Evolutionary conservation across 495 filamentous ascomycete genomes (phyloP), one percentile per base, ranked within the genome.

Genomic region (Tuber indicum): DNA sequence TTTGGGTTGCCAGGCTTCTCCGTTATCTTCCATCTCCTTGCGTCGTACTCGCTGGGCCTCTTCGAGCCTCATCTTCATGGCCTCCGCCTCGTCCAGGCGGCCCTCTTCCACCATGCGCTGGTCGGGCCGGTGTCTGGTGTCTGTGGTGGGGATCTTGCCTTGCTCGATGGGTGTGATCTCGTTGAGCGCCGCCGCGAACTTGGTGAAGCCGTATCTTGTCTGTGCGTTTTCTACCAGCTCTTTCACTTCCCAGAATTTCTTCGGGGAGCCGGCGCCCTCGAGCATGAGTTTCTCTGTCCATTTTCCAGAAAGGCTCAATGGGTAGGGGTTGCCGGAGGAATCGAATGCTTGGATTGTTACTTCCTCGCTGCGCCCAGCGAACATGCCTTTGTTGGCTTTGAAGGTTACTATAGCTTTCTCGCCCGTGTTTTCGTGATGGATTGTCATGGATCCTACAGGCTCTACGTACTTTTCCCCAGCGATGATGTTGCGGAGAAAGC

Each of bases 381-480:
- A 99, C 92, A 98, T 97, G 79, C 96, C 94, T 45, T 81, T 83
- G 80, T 94, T 94, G 41, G 91, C 87, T 81, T 96, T 96, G 86
- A 99, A 99, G 77, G 93, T 92, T 44, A 92, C 89, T 39, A 90
- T 87, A 10, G 93, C 91, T 83, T 92, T 93, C 77, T 91, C 89
- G 10, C 96, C 93, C 0, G 90, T 92, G 14, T 88, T 89, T 78
- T 99, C 96, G 84, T 94, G 92, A 71, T 87, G 84, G 41, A 99
- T 89, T 26, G 90, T 88, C 90, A 98, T 92, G 73, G 89, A 92
- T 26, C 94, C 94, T 16, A 97, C 93, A 1, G 96, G 96, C 85
- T 99, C 96, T 45, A 98, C 91, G 83, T 98, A 99, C 85, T 98
- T 98, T 86, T 99, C 96, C 42, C 96, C 96, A 74, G 96, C 94